These are phyloP conservation scores for Saccharomycopsis crataegensis DNA, from an alignment of 1,139 yeast species.

Conservation along the genomic window DNA sequence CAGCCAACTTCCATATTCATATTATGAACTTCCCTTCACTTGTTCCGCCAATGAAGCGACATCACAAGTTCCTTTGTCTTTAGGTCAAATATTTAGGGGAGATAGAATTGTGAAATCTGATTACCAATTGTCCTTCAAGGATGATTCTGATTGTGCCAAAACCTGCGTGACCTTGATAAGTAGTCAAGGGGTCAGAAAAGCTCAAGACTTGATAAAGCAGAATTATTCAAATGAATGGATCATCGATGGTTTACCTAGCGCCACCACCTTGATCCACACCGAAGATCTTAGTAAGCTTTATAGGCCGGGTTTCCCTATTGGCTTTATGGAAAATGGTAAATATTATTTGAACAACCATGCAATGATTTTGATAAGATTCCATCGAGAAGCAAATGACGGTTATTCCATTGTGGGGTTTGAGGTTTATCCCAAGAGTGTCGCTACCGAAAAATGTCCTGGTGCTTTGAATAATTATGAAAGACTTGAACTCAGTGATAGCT, in stretches of 20 bases:
- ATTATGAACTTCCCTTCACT: conserved; percentile 70
- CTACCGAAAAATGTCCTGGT: conserved; percentile 59
- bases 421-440: conserved; percentile 78
- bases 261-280: conserved; percentile 71
- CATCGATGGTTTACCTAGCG: conserved; percentile 81
- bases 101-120: conserved; percentile 75
- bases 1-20: conserved; percentile 73
- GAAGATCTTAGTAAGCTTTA: conserved; percentile 59
- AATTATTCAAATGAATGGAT: conserved; percentile 82
- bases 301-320: conserved; percentile 83
- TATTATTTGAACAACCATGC: conserved; percentile 71
- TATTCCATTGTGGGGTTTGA: conserved; percentile 81
- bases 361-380: conserved; percentile 71
- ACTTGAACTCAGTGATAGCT: conserved; percentile 39
- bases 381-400: conserved; percentile 36
- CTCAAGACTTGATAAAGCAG: conserved; percentile 53
- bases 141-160: conserved; percentile 56
- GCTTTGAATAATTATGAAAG: conserved; percentile 47
- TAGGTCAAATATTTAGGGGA: conserved; percentile 75
- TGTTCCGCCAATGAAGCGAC: conserved; percentile 58
- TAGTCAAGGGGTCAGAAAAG: conserved; percentile 44
- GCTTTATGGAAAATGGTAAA: conserved; percentile 51
- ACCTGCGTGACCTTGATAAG: conserved; percentile 58
- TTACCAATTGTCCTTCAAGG: conserved; percentile 52
- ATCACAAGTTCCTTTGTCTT: conserved; percentile 56